Base-by-base conservation (phyloP, 495 filamentous ascomycete genomes). In the Podospora pseudoanserina region DNA sequence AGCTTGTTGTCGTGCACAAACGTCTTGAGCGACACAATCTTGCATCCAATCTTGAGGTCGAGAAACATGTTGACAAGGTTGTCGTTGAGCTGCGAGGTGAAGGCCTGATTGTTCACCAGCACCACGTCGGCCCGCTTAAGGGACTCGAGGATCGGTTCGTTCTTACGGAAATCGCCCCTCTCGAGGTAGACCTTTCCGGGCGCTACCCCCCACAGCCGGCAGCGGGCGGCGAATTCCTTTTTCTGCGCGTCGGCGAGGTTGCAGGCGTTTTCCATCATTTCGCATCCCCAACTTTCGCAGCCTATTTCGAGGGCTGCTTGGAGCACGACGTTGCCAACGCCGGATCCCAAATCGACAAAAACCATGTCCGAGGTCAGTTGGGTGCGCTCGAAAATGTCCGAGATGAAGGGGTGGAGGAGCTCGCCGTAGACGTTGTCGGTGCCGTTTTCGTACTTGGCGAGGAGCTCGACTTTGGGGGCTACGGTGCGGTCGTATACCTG, bases 51-150 rank as follows among this genome's bases (percentile, higher is more conserved):
- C 79, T 97, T 97, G 72, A 97, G 85, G 75, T 99, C 95, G 68
- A 99, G 79, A 75, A 99, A 99, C 81, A 97, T 91, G 70, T 91
- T 89, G 70, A 93, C 88, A 64, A 99, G 85, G 70, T 89, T 86
- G 74, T 91, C 90, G 79, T 98, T 99, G 65, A 97, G 85, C 58
- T 88, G 85, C 4, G 92, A 88, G 15, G 88, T 91, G 77, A 99
- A 99, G 23, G 91, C 95, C 79, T 98, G 92, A 78, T 98, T 99
- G 81, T 99, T 99, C 70, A 98, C 94, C 34, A 99, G 84, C 26
- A 99, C 86, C 28, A 97, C 92, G 76, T 99, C 95, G 2, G 94
- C 93, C 60, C 88, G 86, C 75, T 91, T 89, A 30, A 99, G 80
- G 28, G 90, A 86, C 49, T 86, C 84, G 60, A 88, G 80, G 27